A percentile compares a stretch with the other conserved stretches of the same genome.
These are phyloP conservation scores for Lippia alba DNA, from an alignment of 305 asterid species.

Conservation along the genomic window DNA sequence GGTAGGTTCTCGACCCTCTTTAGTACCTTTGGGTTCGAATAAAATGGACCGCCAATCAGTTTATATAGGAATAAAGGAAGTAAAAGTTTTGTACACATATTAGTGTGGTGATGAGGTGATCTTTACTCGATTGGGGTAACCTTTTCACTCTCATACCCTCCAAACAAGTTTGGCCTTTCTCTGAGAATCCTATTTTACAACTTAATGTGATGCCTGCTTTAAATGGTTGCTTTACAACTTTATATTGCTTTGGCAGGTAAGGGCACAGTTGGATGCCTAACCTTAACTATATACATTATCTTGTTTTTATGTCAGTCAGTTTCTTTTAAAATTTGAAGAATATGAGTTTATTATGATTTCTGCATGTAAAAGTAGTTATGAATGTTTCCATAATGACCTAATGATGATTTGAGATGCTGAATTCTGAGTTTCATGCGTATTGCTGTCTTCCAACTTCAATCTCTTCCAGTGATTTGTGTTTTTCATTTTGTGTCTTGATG, in stretches of 20 bases:
- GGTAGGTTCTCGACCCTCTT: neutral
- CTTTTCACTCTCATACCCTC: neutral
- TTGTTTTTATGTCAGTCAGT: neutral
- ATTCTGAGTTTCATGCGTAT: neutral
- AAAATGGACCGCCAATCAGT: neutral
- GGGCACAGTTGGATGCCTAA: neutral
- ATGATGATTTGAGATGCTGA: constrained; percentile 18
- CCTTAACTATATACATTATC: neutral
- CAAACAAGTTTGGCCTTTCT: neutral
- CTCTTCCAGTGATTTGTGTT: constrained; percentile 1
- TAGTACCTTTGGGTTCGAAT: neutral
- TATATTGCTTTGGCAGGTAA: neutral
- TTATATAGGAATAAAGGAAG: neutral
- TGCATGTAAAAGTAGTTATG: neutral
- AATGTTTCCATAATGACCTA: neutral
- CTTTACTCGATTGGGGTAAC: neutral
- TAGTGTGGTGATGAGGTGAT: neutral
- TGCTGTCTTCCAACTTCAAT: constrained; percentile 7
- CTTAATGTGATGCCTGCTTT: constrained; percentile 5
- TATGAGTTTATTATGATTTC: neutral
- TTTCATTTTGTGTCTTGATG: constrained; percentile 20
- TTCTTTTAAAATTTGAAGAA: neutral
- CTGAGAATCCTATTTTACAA: neutral
- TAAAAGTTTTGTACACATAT: neutral
- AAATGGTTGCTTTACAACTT: neutral